These are phyloP conservation scores for Glaciozyma martinii DNA, from an alignment of 768 basidiomycete genomes.

Conservation along the genomic window DNA sequence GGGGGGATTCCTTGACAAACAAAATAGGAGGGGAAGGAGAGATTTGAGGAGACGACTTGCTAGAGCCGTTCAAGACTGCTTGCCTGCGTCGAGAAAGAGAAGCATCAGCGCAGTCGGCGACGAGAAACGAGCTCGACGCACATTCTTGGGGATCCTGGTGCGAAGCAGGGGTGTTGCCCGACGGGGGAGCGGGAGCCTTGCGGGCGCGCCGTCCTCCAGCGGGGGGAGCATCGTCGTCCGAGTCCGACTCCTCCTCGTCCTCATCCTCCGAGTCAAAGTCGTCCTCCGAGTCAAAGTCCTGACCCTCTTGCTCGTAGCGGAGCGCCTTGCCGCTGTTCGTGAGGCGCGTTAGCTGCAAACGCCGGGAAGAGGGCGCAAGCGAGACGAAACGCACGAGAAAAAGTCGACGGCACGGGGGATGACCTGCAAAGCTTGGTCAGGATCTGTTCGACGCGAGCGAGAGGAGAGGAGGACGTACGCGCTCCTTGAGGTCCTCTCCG, in stretches of 20 bases:
- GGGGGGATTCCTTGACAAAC: too few relatives aligned
- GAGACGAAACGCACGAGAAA: slow-evolving; percentile 45
- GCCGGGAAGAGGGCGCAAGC: background rate
- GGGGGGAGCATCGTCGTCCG: slow-evolving; percentile 36
- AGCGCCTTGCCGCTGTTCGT: slow-evolving; percentile 75
- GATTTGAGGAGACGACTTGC: too few relatives aligned
- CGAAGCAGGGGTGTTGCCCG: slow-evolving; percentile 31
- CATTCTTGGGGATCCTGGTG: slow-evolving; percentile 67
- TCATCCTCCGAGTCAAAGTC: slow-evolving; percentile 47
- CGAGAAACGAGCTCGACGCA: background rate
- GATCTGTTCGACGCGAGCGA: background rate
- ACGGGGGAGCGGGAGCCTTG: slow-evolving; percentile 29
- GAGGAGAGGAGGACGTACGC: slow-evolving; percentile 48
- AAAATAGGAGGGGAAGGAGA: too few relatives aligned
- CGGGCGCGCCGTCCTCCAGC: slow-evolving; percentile 13
- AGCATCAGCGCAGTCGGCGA: too few relatives aligned
- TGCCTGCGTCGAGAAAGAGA: too few relatives aligned
- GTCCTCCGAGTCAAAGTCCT: slow-evolving; percentile 33
- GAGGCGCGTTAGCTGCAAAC: too few relatives aligned
- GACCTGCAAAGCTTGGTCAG: slow-evolving; percentile 47
- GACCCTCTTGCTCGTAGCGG: slow-evolving; percentile 49
- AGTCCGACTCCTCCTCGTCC: slow-evolving; percentile 60
- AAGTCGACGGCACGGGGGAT: slow-evolving; percentile 93
- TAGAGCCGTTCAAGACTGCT: too few relatives aligned
- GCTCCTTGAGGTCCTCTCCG: slow-evolving; percentile 95